Percentiles rank a stretch among this genome's conserved stretches.
Evolutionary conservation across 208 protist genomes (phyloP).

Genomic region (Crithidia mellificae): DNA sequence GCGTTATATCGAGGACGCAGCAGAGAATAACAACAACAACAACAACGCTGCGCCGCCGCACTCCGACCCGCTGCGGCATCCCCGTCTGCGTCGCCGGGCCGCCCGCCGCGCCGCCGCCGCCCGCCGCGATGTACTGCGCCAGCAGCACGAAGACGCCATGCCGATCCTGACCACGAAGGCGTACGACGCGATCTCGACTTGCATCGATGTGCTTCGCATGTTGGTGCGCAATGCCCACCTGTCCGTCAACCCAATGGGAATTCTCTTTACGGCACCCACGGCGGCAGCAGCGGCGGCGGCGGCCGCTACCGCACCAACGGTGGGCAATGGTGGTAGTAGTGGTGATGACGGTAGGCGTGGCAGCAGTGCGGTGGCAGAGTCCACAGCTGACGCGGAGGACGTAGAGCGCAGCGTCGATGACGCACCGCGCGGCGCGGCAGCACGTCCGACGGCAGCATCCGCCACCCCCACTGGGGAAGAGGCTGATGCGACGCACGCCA

Average conservation of each 20-base stretch:
- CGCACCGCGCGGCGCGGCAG: too few species aligned
- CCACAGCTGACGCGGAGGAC: too few species aligned
- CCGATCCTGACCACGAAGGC: slow-evolving; percentile 43
- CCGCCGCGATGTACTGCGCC: neutral
- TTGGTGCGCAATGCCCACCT: slow-evolving; percentile 32
- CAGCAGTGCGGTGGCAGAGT: too few species aligned
- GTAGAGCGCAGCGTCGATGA: too few species aligned
- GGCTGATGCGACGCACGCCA: neutral
- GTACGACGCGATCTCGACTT: slow-evolving; percentile 52
- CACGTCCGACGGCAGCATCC: too few species aligned
- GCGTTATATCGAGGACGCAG: too few species aligned
- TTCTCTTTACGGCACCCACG: slow-evolving; percentile 19
- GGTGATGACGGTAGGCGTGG: too few species aligned
- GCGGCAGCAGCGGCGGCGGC: neutral
- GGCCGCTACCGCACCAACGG: neutral
- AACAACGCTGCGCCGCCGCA: too few species aligned
- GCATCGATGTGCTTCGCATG: slow-evolving; percentile 56
- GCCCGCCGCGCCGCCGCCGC: slow-evolving; percentile 1
- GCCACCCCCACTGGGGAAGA: too few species aligned
- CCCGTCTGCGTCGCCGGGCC: slow-evolving; percentile 5
- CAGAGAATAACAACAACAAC: neutral
- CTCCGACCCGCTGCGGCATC: neutral
- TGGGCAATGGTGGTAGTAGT: neutral
- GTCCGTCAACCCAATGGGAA: slow-evolving; percentile 32
- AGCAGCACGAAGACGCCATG: slow-evolving; percentile 20